Conservation (phyloP, 306 rosid species). For the Sicyos edulis region DNA sequence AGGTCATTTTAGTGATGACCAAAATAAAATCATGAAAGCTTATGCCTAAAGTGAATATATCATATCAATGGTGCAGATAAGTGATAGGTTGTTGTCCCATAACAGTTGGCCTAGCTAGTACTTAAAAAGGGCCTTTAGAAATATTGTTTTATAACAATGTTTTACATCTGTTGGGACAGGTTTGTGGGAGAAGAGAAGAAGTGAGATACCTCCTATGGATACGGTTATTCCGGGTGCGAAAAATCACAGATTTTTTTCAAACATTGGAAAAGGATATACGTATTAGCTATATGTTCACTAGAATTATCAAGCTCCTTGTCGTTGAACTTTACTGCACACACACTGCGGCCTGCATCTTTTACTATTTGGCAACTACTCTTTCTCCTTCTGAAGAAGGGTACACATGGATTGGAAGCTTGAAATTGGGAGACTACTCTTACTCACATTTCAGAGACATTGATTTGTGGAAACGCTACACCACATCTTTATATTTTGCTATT, state of each 20-base stretch:
- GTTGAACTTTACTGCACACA: not conserved
- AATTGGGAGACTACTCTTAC: not conserved
- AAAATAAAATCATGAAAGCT: no score
- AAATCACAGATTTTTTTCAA: not conserved
- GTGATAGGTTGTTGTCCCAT: no score
- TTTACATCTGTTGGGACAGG: constrained; percentile 20
- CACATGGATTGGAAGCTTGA: not conserved
- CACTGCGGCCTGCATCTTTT: not conserved
- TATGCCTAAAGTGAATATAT: no score
- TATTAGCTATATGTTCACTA: not conserved
- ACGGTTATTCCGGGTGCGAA: not conserved
- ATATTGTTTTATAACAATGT: not conserved
- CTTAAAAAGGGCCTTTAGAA: not conserved
- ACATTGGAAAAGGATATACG: not conserved
- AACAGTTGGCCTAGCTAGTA: no score
- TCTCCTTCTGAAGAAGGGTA: not conserved
- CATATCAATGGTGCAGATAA: no score
- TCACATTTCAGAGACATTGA: not conserved
- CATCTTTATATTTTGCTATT: not conserved
- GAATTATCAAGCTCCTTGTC: not conserved
- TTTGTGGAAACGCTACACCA: not conserved
- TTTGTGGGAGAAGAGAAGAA: not conserved
- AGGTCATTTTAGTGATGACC: no score
- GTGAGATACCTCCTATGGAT: not conserved
- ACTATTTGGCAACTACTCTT: not conserved